A percentile compares a stretch with the other conserved stretches of the same genome.
Evolutionary conservation across 2,329 filamentous ascomycete species (phyloP).

Genomic region (Monilinia aucupariae): DNA sequence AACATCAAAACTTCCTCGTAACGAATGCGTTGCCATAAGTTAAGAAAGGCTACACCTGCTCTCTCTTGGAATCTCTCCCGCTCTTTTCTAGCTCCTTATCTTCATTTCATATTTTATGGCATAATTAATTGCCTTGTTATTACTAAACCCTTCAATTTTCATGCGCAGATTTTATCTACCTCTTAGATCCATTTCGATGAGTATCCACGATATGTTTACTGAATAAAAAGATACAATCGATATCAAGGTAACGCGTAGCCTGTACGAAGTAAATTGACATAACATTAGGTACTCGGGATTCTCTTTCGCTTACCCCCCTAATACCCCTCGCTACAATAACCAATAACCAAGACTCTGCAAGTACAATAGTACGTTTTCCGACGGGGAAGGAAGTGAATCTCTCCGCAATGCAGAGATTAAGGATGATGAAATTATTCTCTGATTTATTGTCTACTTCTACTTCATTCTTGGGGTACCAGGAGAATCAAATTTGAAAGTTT

Average conservation of each 20-base stretch:
- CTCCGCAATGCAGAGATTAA: neutral
- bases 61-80: neutral
- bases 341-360: too few relatives aligned
- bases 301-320: neutral
- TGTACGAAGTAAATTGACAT: too few relatives aligned
- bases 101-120: neutral
- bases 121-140: neutral
- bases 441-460: neutral
- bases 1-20: too few relatives aligned
- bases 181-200: neutral
- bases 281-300: neutral
- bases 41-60: neutral
- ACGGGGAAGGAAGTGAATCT: neutral
- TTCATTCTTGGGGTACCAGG: neutral
- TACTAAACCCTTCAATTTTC: neutral
- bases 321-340: neutral
- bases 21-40: neutral
- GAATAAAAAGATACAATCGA: neutral
- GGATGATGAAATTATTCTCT: neutral
- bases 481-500: neutral
- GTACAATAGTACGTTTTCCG: neutral
- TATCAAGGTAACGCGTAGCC: neutral
- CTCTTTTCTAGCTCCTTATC: neutral
- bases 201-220: neutral
- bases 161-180: neutral